These are phyloP conservation scores for Cutaneotrichosporon cyanovorans DNA, from an alignment of 1,284 basidiomycete genomes.

Conservation along the genomic window DNA sequence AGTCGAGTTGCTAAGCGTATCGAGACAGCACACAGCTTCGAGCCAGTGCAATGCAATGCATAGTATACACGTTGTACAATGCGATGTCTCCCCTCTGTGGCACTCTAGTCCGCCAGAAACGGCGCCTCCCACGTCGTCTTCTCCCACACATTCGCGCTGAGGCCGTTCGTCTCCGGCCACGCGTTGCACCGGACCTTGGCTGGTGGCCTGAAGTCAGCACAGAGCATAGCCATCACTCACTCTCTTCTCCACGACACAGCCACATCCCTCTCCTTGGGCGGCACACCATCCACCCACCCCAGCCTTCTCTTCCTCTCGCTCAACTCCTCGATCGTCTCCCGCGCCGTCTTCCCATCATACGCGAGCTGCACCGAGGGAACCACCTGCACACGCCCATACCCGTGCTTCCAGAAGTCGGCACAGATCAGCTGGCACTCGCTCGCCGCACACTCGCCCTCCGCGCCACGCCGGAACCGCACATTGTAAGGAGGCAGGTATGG, in stretches of 20 bases:
- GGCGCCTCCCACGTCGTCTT: conserved; percentile 13
- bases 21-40: no score
- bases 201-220: conserved; percentile 34
- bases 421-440: conserved; percentile 42
- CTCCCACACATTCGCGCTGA: conserved; percentile 46
- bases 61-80: no score
- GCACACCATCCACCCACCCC: conserved; percentile 39
- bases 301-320: conserved; percentile 19
- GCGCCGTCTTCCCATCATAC: conserved; percentile 37
- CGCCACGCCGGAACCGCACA: conserved; percentile 38
- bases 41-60: no score
- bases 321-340: conserved; percentile 26
- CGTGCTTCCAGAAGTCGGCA: conserved; percentile 42
- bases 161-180: conserved; percentile 44
- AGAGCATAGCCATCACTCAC: conserved; percentile 16
- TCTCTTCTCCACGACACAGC: conserved; percentile 19
- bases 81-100: no score
- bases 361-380: conserved; percentile 44
- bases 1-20: no score
- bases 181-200: conserved; percentile 42
- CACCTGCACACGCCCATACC: conserved; percentile 38
- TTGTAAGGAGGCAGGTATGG: conserved; percentile 35
- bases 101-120: no score
- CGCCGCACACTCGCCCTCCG: conserved; percentile 38
- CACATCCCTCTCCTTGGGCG: conserved; percentile 19